Percentiles rank a stretch among this genome's conserved stretches.
phyloP scores from a whole-genome alignment of 306 rosid species.

The Coriaria nepalensis region DNA sequence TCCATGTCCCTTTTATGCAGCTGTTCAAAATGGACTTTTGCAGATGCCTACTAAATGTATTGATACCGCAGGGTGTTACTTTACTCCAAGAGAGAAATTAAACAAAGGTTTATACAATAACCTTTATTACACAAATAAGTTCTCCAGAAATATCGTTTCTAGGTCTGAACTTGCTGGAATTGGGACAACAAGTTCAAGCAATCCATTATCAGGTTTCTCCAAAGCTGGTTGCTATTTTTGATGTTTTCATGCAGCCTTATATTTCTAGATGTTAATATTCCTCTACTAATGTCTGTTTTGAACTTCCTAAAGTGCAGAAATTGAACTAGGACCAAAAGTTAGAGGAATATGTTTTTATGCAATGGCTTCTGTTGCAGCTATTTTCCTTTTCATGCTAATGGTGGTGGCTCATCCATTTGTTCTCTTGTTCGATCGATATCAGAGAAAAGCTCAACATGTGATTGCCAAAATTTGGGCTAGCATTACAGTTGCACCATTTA shows the following conservation, averaged over 20 bases:
- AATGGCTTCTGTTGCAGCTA: constrained; percentile 41
- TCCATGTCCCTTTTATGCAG: constrained; percentile 21
- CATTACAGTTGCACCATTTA: constrained; percentile 50
- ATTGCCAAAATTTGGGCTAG: constrained; percentile 81
- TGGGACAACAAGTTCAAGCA: constrained; percentile 33
- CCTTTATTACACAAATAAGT: constrained; percentile 17
- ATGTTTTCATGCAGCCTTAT: background rate
- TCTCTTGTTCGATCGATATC: constrained; percentile 49
- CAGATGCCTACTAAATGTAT: constrained; percentile 21
- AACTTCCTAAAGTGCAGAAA: constrained; percentile 34
- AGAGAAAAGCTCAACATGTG: constrained; percentile 49
- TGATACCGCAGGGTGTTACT: constrained; percentile 12
- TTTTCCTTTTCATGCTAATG: constrained; percentile 60
- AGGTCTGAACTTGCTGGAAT: constrained; percentile 45
- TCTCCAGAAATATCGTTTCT: constrained; percentile 28
- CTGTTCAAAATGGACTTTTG: constrained; percentile 21
- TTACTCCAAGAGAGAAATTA: constrained; percentile 20
- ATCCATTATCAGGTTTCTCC: constrained; percentile 44
- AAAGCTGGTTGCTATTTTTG: background rate
- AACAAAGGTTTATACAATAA: constrained; percentile 12
- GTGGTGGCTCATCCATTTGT: constrained; percentile 62
- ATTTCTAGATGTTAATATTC: constrained; percentile 1
- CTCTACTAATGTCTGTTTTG: background rate
- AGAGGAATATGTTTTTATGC: constrained; percentile 63
- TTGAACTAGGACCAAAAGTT: constrained; percentile 44